These are phyloP conservation scores for Zancudomyces culisetae DNA, from an alignment of 371 early-diverging fungal species.

Conservation along the genomic window DNA sequence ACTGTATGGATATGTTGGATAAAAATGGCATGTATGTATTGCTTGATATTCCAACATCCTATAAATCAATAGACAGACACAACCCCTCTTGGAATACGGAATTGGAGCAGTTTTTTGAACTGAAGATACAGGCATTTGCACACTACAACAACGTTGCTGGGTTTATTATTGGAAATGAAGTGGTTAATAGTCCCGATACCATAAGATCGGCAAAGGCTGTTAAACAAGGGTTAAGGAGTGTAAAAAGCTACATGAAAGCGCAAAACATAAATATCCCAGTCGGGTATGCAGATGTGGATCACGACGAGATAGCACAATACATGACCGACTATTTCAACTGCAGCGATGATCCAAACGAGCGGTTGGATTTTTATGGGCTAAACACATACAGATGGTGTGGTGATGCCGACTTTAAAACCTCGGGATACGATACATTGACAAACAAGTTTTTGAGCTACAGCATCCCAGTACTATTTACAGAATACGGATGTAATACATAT, in stretches of 20 bases:
- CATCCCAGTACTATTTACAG: slow-evolving; percentile 22
- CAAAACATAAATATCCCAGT: slow-evolving; percentile 36
- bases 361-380: slow-evolving; percentile 47
- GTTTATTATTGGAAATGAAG: slow-evolving; percentile 66
- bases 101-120: slow-evolving; percentile 32
- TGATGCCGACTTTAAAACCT: slow-evolving; percentile 14
- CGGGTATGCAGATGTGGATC: slow-evolving; percentile 66
- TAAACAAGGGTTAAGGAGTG: slow-evolving; percentile 46
- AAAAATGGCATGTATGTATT: slow-evolving; percentile 52
- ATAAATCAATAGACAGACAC: slow-evolving; percentile 39
- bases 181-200: slow-evolving; percentile 39
- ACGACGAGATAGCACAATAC: slow-evolving; percentile 38
- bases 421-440: slow-evolving; percentile 19
- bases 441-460: slow-evolving; percentile 14
- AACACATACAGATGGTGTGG: slow-evolving; percentile 28
- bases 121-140: slow-evolving; percentile 42
- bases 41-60: slow-evolving; percentile 42
- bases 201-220: slow-evolving; percentile 47
- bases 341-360: slow-evolving; percentile 29
- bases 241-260: slow-evolving; percentile 33
- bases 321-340: slow-evolving; percentile 53
- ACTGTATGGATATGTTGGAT: slow-evolving; percentile 47
- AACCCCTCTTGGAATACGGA: slow-evolving; percentile 36
- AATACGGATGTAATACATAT: slow-evolving; percentile 25
- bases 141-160: slow-evolving; percentile 41